Evolutionary conservation across 169 alveolate genomes (phyloP).

Genomic region (Plasmodium gaboni): DNA sequence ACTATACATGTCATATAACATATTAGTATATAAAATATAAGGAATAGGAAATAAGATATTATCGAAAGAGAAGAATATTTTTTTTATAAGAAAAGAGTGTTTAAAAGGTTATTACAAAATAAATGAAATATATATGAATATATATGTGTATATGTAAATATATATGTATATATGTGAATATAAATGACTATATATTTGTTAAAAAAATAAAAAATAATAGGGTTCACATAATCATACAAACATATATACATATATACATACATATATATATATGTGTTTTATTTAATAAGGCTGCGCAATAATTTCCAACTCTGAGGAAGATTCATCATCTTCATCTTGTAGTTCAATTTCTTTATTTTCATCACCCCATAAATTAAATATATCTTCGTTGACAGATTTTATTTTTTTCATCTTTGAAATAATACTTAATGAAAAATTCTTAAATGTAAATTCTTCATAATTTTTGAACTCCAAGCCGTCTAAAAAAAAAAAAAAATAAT

Average conservation of each 20-base stretch:
- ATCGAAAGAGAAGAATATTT: too few relatives aligned
- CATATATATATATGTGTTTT: neutral
- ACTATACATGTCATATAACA: too few relatives aligned
- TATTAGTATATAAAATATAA: too few relatives aligned
- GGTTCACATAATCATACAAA: neutral
- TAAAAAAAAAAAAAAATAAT: slow-evolving; percentile 1
- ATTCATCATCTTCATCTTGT: slow-evolving; percentile 52
- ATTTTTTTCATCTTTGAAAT: slow-evolving; percentile 52
- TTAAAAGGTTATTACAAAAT: too few relatives aligned
- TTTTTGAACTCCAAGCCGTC: slow-evolving; percentile 38
- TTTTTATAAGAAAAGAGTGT: too few relatives aligned
- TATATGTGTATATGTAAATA: too few relatives aligned
- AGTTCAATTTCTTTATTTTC: slow-evolving; percentile 3
- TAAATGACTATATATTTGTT: too few relatives aligned
- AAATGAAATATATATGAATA: too few relatives aligned
- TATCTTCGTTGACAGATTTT: slow-evolving; percentile 68
- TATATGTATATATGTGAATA: too few relatives aligned
- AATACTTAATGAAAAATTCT: slow-evolving; percentile 40
- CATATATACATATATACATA: neutral
- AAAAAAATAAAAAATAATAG: too few relatives aligned
- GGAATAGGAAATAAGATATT: too few relatives aligned
- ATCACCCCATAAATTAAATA: slow-evolving; percentile 75
- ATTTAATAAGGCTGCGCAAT: slow-evolving; percentile 43
- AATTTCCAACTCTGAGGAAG: slow-evolving; percentile 71
- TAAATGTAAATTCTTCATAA: slow-evolving; percentile 58